A percentile compares a stretch with the other conserved stretches of the same genome.
Evolutionary conservation across 169 alveolate species (phyloP).

Genomic region (Plasmodium gallinaceum): DNA sequence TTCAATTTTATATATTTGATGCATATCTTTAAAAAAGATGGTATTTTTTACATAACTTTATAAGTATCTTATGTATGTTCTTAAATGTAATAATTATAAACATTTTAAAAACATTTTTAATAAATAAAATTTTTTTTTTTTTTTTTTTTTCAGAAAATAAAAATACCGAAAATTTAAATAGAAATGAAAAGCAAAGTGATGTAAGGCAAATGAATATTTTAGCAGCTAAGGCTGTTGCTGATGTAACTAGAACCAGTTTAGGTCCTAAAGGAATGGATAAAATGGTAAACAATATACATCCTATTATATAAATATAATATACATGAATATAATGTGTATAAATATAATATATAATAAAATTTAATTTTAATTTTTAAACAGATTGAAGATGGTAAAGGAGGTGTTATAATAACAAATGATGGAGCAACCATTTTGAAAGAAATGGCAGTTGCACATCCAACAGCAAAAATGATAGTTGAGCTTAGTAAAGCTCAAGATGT

Average conservation of each 20-base stretch:
- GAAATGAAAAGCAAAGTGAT: slow-evolving; percentile 87
- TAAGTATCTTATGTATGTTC: too few species aligned
- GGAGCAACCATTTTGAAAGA: slow-evolving; percentile 99
- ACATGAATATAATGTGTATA: not conserved
- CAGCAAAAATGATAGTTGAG: slow-evolving; percentile 99
- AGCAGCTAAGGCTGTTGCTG: slow-evolving; percentile 96
- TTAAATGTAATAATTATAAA: too few species aligned
- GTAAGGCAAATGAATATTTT: slow-evolving; percentile 88
- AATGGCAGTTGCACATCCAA: slow-evolving; percentile 97
- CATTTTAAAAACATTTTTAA: too few species aligned
- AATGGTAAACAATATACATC: slow-evolving; percentile 90
- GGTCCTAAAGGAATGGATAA: slow-evolving; percentile 99
- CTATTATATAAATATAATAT: not conserved
- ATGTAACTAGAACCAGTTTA: slow-evolving; percentile 97
- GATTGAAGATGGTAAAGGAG: slow-evolving; percentile 96
- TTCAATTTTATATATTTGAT: too few species aligned
- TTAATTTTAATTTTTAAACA: slow-evolving; percentile 3
- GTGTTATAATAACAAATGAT: slow-evolving; percentile 98
- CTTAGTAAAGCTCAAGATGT: slow-evolving; percentile 98
- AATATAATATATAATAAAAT: not conserved
- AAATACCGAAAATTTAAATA: slow-evolving; percentile 75
- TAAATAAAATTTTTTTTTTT: not conserved
- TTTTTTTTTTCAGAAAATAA: slow-evolving; percentile 73
- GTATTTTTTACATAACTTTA: too few species aligned
- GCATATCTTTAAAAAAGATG: too few species aligned